Conservation (phyloP, 2,329 filamentous ascomycete species). For the Phoma herbarum region DNA sequence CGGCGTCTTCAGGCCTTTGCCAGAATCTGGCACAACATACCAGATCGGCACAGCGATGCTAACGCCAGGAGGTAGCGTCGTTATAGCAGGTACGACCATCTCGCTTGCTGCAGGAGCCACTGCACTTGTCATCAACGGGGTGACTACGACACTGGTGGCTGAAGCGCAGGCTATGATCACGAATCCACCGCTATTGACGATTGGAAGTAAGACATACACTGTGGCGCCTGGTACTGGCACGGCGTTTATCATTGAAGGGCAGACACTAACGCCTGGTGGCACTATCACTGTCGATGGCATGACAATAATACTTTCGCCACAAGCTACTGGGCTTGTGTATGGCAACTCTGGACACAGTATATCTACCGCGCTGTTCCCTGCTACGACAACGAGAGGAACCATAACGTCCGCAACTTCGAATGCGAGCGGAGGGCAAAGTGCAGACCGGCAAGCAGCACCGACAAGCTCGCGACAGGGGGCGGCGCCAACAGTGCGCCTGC, state of each 20-base stretch:
- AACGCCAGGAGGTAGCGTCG: slow-evolving; percentile 50
- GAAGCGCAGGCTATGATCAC: slow-evolving; percentile 49
- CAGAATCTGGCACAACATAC: slow-evolving; percentile 47
- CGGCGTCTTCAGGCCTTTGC: slow-evolving; percentile 37
- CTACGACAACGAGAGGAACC: slow-evolving; percentile 40
- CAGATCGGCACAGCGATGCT: slow-evolving; percentile 50
- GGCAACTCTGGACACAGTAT: slow-evolving; percentile 48
- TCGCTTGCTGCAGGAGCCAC: slow-evolving; percentile 43
- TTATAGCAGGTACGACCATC: slow-evolving; percentile 47
- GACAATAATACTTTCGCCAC: slow-evolving; percentile 53
- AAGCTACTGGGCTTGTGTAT: slow-evolving; percentile 52
- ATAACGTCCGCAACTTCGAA: slow-evolving; percentile 12
- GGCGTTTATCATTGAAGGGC: slow-evolving; percentile 54
- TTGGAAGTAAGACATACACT: slow-evolving; percentile 43
- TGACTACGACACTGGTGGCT: slow-evolving; percentile 24
- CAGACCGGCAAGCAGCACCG: neutral
- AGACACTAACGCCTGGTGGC: slow-evolving; percentile 51
- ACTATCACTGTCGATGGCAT: slow-evolving; percentile 51
- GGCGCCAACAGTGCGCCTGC: neutral
- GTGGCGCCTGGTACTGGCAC: slow-evolving; percentile 57
- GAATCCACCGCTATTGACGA: slow-evolving; percentile 49
- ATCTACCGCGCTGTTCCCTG: slow-evolving; percentile 51
- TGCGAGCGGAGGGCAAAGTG: slow-evolving; percentile 30
- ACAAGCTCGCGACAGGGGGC: slow-evolving; percentile 5
- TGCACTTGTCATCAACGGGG: slow-evolving; percentile 40